Base-by-base conservation (phyloP, 768 basidiomycete genomes). In the Cantharellus anzutake region DNA sequence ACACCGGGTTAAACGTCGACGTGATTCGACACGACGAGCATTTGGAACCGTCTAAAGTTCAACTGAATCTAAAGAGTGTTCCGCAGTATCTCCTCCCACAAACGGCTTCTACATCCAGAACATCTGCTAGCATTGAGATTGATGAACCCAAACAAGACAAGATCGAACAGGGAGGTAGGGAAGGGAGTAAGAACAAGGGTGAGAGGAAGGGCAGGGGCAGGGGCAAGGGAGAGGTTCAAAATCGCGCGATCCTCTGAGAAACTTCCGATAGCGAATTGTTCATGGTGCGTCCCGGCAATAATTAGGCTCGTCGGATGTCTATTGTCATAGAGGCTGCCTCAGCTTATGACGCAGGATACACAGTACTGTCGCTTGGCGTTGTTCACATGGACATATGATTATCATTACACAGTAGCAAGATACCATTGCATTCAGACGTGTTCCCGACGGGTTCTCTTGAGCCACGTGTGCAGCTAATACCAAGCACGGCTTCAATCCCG, bases 21-120 rank as follows among this genome's bases (percentile, higher is more conserved):
- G 96, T 82, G 68, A 74, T 97, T 51, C 81, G 89, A 2, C 96
- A 98, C 70, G 96, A 99, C 71, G 90, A 91, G 65, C 86, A 93
- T 3, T 74, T 97, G 3, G 89, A 94, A 66, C 91, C 93, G 0
- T 83, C 84, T 37, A 78, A 92, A 52, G 76, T 93, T 5, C 93
- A 96, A 68, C 72, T 90, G 1, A 93, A 98, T 69, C 87, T 98
- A 82, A 97, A 94, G 70, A 86, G 93, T 70, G 81, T 98, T 3
- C 96, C 94, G 1, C 84, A 82, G 59, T 99, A 99, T 68, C 75
- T 98, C 37, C 75, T 96, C 62, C 93, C 94, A 2, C 80, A 80
- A 38, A 84, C 88, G 55, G 81, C 83, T 34, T 73, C 83, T 4
- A 80, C 84, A 11, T 66, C 69, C 37, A 67, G 64, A 57, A 64